Base-by-base conservation (phyloP, 106 monocot species). In the Ottelia alismoides region DNA sequence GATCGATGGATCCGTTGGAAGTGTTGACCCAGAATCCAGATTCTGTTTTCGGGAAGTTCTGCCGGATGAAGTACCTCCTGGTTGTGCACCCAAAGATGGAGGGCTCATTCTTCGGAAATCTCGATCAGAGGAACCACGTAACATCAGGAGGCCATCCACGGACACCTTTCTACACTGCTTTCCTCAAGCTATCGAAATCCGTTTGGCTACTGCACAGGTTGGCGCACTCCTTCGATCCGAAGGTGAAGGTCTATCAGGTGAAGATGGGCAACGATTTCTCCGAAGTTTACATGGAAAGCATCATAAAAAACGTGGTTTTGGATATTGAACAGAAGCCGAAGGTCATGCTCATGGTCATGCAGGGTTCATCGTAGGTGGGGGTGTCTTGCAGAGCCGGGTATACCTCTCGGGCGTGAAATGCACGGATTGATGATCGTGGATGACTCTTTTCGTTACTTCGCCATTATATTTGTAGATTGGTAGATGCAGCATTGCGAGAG, bases 301-400 rank as follows among this genome's bases (percentile, higher is more conserved):
- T 91, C 12, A 75, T 78, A 30, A 78, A 76, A 28, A 55, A 72
- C 26, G 56, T 78, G 28, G 32, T 71, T 40, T 49, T 67, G n/a
- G 70, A 70, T 28, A 58, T 55, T 45, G 76, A 65, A 22, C 56
- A 64, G 65, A 77, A 54, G 30, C 73, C 72, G 4, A 72, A 70
- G 52, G 87, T 83, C 45, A 87, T 77, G 27, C 72, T 92, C 51
- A 84, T 81, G 78, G 70, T 84, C 23, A 84, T 84, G 90, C 90
- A 10, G 90, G 90, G n/a, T 91, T 91, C 64, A 73, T 75, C 71
- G 64, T 91, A 32, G 78, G 80, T 3, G 61, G 65, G 0, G 77
- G 69, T 43, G 71, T 91, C 17, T 67, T 84, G 29, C 84, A 84
- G 51, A 75, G 71, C 35, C 80, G 70, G 26, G 90, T 91, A 28